Conservation (phyloP, 805 yeast species). For the Ogataea nonfermentans region DNA sequence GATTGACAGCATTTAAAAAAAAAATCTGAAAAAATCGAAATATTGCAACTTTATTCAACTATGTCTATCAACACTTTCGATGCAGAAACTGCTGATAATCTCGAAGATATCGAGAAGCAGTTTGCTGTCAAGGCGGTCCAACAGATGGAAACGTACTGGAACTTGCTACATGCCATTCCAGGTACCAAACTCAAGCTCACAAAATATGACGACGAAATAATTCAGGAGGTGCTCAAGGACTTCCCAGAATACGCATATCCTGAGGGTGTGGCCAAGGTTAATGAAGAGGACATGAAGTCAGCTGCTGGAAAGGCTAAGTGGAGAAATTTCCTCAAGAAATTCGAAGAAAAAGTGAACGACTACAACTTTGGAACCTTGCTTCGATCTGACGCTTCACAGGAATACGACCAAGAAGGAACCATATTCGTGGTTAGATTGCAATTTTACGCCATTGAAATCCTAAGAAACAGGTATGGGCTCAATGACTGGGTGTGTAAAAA, state of each 20-base stretch:
- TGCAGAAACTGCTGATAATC: slow-evolving; percentile 90
- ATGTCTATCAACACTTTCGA: slow-evolving; percentile 21
- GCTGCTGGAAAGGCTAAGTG: slow-evolving; percentile 80
- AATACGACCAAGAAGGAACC: slow-evolving; percentile 79
- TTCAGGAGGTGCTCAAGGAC: slow-evolving; percentile 53
- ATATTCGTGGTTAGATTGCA: slow-evolving; percentile 91
- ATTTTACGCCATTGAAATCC: slow-evolving; percentile 91
- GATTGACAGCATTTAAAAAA: slow-evolving; percentile 7
- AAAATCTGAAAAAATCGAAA: background rate
- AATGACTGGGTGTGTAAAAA: slow-evolving; percentile 80
- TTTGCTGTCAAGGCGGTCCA: slow-evolving; percentile 96
- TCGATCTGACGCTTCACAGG: slow-evolving; percentile 68
- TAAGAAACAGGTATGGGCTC: slow-evolving; percentile 84
- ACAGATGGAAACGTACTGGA: slow-evolving; percentile 95
- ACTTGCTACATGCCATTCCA: slow-evolving; percentile 63
- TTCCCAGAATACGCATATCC: slow-evolving; percentile 87
- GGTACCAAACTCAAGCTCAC: slow-evolving; percentile 80
- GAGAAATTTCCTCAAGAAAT: slow-evolving; percentile 82
- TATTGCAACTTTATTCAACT: background rate
- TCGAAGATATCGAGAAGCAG: slow-evolving; percentile 95
- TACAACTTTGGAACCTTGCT: slow-evolving; percentile 93
- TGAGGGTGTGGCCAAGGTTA: slow-evolving; percentile 52
- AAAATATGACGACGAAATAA: slow-evolving; percentile 68
- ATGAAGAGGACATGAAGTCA: slow-evolving; percentile 82
- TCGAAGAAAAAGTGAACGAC: slow-evolving; percentile 80